These are phyloP conservation scores for Vitis hybrid DNA, from an alignment of 177 flowering plant species.

Conservation along the genomic window DNA sequence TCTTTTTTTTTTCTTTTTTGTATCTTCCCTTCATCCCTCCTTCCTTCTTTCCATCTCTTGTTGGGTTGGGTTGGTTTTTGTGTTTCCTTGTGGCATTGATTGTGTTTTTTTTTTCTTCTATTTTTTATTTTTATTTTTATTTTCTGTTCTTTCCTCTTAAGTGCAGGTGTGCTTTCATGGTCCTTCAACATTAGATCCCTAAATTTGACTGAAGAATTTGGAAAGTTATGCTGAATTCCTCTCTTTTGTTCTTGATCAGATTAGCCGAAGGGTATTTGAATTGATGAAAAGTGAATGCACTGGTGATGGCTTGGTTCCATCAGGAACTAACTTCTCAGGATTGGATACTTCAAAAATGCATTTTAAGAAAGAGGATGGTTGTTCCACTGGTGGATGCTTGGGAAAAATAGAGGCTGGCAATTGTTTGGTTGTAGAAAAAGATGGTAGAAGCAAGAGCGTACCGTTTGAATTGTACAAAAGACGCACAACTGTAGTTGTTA, in stretches of 20 bases:
- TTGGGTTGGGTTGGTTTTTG: too few species aligned
- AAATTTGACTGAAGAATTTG: neutral
- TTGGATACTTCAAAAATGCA: slow-evolving; percentile 20
- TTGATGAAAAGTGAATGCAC: slow-evolving; percentile 50
- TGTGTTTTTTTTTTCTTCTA: too few species aligned
- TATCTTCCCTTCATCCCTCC: too few species aligned
- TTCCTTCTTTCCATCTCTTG: too few species aligned
- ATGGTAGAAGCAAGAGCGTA: slow-evolving; percentile 34
- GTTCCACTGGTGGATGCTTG: slow-evolving; percentile 3
- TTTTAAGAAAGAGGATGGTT: slow-evolving; percentile 21
- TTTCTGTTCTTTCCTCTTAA: too few species aligned
- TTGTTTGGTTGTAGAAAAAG: slow-evolving; percentile 23
- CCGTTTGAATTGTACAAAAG: slow-evolving; percentile 77
- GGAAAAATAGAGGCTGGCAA: slow-evolving; percentile 24
- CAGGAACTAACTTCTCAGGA: slow-evolving; percentile 24
- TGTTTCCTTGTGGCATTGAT: too few species aligned
- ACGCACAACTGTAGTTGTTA: slow-evolving; percentile 66
- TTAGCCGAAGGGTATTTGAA: slow-evolving; percentile 84
- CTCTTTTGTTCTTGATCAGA: slow-evolving; percentile 45
- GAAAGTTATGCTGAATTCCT: slow-evolving; percentile 3
- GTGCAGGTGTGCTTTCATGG: too few species aligned
- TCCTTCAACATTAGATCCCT: too few species aligned
- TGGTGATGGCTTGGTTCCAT: slow-evolving; percentile 30
- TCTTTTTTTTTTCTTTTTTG: too few species aligned
- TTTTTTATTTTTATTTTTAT: too few species aligned